Conservation (phyloP, 2,329 filamentous ascomycete species). For the Sporothrix pallida region DNA sequence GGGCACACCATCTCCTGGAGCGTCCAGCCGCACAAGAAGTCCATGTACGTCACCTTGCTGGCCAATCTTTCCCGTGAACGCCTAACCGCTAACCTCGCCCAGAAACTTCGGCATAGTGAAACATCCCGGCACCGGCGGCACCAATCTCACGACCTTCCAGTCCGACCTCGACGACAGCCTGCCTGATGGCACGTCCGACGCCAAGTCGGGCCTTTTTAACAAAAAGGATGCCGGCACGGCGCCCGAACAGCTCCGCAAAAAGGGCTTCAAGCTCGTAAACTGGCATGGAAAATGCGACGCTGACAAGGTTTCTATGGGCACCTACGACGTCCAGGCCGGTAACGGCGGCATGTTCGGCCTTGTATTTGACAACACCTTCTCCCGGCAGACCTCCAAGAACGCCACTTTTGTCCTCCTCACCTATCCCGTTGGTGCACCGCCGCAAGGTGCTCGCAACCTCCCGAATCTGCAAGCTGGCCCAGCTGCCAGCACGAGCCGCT, state of each 20-base stretch:
- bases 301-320: conserved; percentile 91
- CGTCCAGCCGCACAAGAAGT: conserved; percentile 96
- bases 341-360: conserved; percentile 94
- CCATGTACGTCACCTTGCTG: conserved; percentile 63
- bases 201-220: conserved; percentile 54
- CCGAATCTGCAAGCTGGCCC: conserved; percentile 59
- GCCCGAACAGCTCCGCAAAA: conserved; percentile 66
- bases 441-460: conserved; percentile 74
- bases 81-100: conserved; percentile 28
- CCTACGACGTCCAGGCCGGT: conserved; percentile 74
- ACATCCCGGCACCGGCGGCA: conserved; percentile 77
- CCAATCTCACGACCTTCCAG: conserved; percentile 53
- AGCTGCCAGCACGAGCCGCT: conserved; percentile 52
- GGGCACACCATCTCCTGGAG: conserved; percentile 97
- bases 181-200: conserved; percentile 50
- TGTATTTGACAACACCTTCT: conserved; percentile 98
- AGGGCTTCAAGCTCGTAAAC: conserved; percentile 72
- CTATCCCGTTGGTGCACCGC: conserved; percentile 82
- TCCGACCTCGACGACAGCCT: conserved; percentile 53
- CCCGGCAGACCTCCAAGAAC: conserved; percentile 91
- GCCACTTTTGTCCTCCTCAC: conserved; percentile 94
- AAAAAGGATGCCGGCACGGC: conserved; percentile 66
- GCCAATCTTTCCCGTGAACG: neutral
- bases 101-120: conserved; percentile 98
- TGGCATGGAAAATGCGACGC: conserved; percentile 97